Conservation (phyloP, 208 protist genomes). For the Acanthamoeba lenticulata region DNA sequence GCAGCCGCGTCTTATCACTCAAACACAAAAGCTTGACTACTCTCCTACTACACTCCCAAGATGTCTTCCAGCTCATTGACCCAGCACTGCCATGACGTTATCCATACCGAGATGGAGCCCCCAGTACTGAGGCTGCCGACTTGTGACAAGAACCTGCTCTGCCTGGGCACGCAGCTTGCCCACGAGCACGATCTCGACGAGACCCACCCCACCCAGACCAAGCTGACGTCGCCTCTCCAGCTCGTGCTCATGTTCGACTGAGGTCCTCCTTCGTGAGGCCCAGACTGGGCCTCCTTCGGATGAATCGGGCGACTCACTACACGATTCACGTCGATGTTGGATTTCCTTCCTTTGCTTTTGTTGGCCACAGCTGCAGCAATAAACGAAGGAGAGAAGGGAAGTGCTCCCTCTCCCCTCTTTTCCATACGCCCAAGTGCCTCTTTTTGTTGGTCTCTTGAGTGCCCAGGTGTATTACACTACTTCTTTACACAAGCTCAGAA, state of each 20-base stretch:
- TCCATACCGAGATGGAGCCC: not conserved
- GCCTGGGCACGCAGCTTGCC: conserved; percentile 33
- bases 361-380: not conserved
- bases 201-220: conserved; percentile 45
- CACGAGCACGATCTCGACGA: conserved; percentile 44
- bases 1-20: too few species aligned
- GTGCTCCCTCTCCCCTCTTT: not conserved
- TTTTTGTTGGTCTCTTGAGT: too few species aligned
- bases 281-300: not conserved
- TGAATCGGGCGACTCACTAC: too few species aligned
- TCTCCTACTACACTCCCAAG: too few species aligned
- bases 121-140: not conserved
- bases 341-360: not conserved
- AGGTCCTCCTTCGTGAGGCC: not conserved
- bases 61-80: not conserved
- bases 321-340: not conserved
- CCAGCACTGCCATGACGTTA: not conserved
- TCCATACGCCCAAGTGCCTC: not conserved
- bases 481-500: not conserved
- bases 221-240: not conserved
- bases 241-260: conserved; percentile 48
- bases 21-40: too few species aligned
- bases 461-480: not conserved
- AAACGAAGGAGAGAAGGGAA: not conserved
- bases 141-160: not conserved